A percentile compares a stretch with the other conserved stretches of the same genome.
These are phyloP conservation scores for Saccharum hybrid DNA, from an alignment of 202 grass and related monocot genomes.

Conservation along the genomic window DNA sequence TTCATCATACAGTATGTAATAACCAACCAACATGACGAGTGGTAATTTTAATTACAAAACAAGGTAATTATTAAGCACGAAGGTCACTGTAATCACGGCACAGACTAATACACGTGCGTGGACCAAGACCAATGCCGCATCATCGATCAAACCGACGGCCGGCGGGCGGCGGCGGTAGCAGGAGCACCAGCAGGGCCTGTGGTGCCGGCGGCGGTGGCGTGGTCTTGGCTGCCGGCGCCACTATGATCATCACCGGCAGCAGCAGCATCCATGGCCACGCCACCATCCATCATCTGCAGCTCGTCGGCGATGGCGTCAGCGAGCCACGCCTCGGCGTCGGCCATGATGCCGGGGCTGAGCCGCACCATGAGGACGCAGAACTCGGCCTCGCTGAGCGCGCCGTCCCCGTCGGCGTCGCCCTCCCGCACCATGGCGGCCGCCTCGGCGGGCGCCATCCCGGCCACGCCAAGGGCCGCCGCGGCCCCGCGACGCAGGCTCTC, in stretches of 20 bases:
- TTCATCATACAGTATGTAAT: background rate
- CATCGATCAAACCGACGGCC: background rate
- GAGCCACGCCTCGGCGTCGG: conserved; percentile 57
- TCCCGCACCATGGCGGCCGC: conserved; percentile 82
- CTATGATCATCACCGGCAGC: background rate
- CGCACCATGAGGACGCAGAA: conserved; percentile 96
- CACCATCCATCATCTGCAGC: background rate
- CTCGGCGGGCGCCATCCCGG: conserved; percentile 63
- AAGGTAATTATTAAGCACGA: background rate
- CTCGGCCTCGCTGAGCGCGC: conserved; percentile 73
- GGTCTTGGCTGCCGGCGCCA: background rate
- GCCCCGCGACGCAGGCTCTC: conserved; percentile 69
- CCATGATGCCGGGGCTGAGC: conserved; percentile 86
- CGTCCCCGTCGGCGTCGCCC: conserved; percentile 74
- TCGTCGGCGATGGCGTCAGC: conserved; percentile 62
- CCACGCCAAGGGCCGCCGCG: conserved; percentile 57
- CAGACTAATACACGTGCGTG: background rate
- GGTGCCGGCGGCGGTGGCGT: background rate
- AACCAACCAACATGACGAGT: background rate
- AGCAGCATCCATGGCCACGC: background rate
- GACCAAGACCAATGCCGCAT: background rate
- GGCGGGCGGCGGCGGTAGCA: background rate
- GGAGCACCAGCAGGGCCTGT: background rate
- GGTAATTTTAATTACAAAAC: background rate
- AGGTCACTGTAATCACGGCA: background rate